Evolutionary conservation across 2,329 filamentous ascomycete genomes (phyloP).

Genomic region (Sclerotiophoma versabilis): DNA sequence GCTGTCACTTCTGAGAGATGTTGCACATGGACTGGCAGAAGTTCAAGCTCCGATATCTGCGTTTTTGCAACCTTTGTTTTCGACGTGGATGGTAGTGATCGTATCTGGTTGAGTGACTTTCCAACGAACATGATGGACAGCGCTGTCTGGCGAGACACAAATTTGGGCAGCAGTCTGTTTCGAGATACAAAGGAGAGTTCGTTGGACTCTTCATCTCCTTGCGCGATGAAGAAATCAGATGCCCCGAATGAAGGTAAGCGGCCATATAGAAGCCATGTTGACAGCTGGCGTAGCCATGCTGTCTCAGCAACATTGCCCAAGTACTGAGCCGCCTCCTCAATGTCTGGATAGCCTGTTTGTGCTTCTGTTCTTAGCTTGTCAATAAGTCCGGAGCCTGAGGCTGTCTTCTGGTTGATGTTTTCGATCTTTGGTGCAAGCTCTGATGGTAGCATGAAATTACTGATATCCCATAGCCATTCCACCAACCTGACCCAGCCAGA

Average conservation of each 20-base stretch:
- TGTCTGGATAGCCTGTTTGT: conserved; percentile 86
- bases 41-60: conserved; percentile 59
- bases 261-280: conserved; percentile 90
- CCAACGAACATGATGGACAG: conserved; percentile 90
- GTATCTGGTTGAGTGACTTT: conserved; percentile 84
- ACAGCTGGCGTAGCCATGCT: conserved; percentile 89
- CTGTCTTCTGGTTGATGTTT: conserved; percentile 40
- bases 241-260: conserved; percentile 77
- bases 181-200: conserved; percentile 40
- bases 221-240: conserved; percentile 83
- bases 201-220: conserved; percentile 43
- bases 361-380: conserved; percentile 77
- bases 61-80: conserved; percentile 37
- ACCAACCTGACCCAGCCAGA: conserved; percentile 84
- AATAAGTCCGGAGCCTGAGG: conserved; percentile 77
- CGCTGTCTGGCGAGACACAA: conserved; percentile 77
- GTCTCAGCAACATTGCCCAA: conserved; percentile 81
- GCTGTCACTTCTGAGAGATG: conserved; percentile 73
- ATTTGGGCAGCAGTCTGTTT: conserved; percentile 72
- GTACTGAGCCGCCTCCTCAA: conserved; percentile 77
- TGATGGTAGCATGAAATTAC: conserved; percentile 69
- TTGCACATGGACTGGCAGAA: conserved; percentile 72
- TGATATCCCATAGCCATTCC: conserved; percentile 83
- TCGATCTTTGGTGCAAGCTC: conserved; percentile 24
- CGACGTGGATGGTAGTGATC: conserved; percentile 50